Percentiles rank a stretch among this genome's conserved stretches.
phyloP scores from a whole-genome alignment of 768 basidiomycete genomes.

The Amanita exitialis region DNA sequence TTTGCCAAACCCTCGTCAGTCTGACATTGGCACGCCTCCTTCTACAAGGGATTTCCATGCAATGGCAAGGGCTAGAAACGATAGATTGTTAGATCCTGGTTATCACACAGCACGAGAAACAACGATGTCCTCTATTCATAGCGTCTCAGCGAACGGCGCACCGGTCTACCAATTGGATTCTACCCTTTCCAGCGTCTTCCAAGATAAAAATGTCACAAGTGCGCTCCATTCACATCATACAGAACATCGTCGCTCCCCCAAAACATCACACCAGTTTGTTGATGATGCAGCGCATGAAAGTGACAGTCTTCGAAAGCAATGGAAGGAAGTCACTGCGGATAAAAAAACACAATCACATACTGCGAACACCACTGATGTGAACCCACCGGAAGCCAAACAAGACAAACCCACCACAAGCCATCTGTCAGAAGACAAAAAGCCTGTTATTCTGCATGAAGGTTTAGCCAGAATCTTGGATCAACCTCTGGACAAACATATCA shows the following conservation, averaged over 20 bases:
- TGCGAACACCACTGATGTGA: neutral
- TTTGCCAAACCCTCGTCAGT: neutral
- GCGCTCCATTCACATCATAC: neutral
- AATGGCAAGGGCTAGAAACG: neutral
- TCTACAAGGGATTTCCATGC: neutral
- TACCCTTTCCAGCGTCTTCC: neutral
- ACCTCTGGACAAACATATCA: neutral
- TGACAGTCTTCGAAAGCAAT: neutral
- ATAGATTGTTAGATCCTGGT: neutral
- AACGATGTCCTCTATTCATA: neutral
- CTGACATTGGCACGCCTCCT: neutral
- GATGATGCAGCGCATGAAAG: neutral
- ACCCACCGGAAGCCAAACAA: neutral
- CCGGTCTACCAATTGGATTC: neutral
- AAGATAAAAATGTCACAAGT: neutral
- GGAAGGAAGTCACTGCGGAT: neutral
- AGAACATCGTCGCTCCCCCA: neutral
- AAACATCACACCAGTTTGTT: neutral
- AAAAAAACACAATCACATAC: neutral
- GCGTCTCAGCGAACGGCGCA: neutral
- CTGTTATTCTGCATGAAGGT: neutral
- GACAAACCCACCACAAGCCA: neutral
- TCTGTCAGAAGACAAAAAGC: neutral
- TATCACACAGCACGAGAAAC: neutral
- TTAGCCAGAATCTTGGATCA: conserved; percentile 4